Percentiles rank a stretch among this genome's conserved stretches.
phyloP scores from a whole-genome alignment of 176 grass and related monocot genomes.

The Oropetium thomaeum region DNA sequence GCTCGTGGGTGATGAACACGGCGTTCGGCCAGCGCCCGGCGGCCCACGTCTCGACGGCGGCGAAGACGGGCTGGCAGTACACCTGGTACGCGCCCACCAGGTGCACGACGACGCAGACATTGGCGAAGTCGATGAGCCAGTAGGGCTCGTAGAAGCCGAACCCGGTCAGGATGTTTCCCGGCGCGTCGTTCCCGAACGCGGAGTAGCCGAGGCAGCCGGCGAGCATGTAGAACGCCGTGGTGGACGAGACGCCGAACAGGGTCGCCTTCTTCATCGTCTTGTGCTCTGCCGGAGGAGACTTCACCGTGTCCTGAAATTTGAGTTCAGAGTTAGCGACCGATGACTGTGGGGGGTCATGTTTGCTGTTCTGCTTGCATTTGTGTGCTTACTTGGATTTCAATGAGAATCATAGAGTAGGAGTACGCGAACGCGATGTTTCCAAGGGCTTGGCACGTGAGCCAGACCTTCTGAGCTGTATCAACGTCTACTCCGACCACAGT shows the following conservation, averaged over 20 bases:
- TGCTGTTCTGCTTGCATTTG: not conserved
- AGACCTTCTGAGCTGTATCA: slow-evolving; percentile 63
- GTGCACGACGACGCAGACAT: slow-evolving; percentile 81
- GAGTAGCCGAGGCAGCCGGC: slow-evolving; percentile 84
- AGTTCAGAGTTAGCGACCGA: not conserved
- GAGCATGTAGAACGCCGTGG: slow-evolving; percentile 79
- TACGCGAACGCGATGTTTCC: slow-evolving; percentile 93
- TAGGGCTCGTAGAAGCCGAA: slow-evolving; percentile 89
- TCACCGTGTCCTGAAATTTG: slow-evolving; percentile 66
- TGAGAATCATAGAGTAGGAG: slow-evolving; percentile 90
- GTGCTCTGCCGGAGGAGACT: slow-evolving; percentile 73
- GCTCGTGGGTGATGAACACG: slow-evolving; percentile 43
- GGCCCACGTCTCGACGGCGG: slow-evolving; percentile 47
- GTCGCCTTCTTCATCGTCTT: slow-evolving; percentile 87
- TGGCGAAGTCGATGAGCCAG: slow-evolving; percentile 82
- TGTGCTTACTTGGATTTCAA: slow-evolving; percentile 78
- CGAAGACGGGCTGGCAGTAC: slow-evolving; percentile 77
- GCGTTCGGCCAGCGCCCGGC: slow-evolving; percentile 41
- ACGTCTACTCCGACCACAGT: slow-evolving; percentile 71
- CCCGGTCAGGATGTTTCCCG: slow-evolving; percentile 86
- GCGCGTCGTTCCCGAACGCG: slow-evolving; percentile 66
- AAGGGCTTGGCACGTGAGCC: slow-evolving; percentile 69
- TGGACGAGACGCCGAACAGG: slow-evolving; percentile 61
- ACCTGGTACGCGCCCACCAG: slow-evolving; percentile 81
- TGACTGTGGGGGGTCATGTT: not conserved